These are phyloP conservation scores for Fusarium annulatum DNA, from an alignment of 2,329 filamentous ascomycete genomes.

Conservation along the genomic window DNA sequence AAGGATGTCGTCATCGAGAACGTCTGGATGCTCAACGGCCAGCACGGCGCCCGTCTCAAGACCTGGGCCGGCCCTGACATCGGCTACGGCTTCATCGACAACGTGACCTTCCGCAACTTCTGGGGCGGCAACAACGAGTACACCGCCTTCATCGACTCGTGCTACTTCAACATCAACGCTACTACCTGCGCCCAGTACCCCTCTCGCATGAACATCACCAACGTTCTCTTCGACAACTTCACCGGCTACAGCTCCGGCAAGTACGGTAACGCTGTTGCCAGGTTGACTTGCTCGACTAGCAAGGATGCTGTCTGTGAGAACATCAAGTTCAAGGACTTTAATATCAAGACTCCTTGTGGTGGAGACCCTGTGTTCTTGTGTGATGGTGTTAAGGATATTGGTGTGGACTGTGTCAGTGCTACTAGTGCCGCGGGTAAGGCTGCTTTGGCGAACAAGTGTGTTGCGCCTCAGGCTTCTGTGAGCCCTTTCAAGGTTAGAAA, in stretches of 20 bases:
- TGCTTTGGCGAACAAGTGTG: slow-evolving; percentile 37
- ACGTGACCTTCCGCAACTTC: slow-evolving; percentile 43
- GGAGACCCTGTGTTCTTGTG: slow-evolving; percentile 35
- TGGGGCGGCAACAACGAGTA: slow-evolving; percentile 44
- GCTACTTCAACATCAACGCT: slow-evolving; percentile 42
- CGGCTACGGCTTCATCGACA: slow-evolving; percentile 41
- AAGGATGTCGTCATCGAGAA: slow-evolving; percentile 43
- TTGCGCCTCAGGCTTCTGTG: slow-evolving; percentile 20
- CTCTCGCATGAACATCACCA: slow-evolving; percentile 42
- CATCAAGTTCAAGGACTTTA: slow-evolving; percentile 40
- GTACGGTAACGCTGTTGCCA: slow-evolving; percentile 38
- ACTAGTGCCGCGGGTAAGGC: slow-evolving; percentile 32
- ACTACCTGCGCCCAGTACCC: slow-evolving; percentile 35
- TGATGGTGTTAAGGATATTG: slow-evolving; percentile 39
- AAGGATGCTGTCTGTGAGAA: slow-evolving; percentile 42
- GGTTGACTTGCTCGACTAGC: slow-evolving; percentile 37
- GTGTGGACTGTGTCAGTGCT: slow-evolving; percentile 36
- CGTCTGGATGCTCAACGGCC: slow-evolving; percentile 43
- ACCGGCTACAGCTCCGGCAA: slow-evolving; percentile 40
- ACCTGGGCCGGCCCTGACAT: slow-evolving; percentile 40
- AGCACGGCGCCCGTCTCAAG: slow-evolving; percentile 42
- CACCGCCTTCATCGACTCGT: slow-evolving; percentile 39
- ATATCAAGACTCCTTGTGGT: slow-evolving; percentile 38
- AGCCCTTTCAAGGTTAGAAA: slow-evolving; percentile 35
- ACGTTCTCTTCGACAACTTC: slow-evolving; percentile 43